phyloP scores from a whole-genome alignment of 176 grass and related monocot species.

The Areca catechu region DNA sequence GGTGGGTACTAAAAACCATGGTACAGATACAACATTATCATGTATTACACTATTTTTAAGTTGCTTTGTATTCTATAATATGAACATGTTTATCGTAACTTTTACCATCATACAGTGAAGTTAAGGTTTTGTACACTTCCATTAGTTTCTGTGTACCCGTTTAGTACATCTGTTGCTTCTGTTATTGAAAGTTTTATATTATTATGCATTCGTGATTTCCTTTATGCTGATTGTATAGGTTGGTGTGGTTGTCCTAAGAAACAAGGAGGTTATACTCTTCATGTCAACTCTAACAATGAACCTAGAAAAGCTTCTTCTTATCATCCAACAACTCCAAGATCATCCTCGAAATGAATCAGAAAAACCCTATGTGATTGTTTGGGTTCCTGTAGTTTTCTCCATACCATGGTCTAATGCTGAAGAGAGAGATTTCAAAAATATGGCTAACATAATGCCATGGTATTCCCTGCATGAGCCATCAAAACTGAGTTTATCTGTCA shows the following conservation, averaged over 20 bases:
- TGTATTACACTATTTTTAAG: no score
- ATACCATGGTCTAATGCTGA: not conserved
- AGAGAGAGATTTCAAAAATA: not conserved
- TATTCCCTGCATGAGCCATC: slow-evolving; percentile 14
- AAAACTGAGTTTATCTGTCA: slow-evolving; percentile 12
- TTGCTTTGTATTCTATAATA: no score
- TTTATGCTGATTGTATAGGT: slow-evolving; percentile 10
- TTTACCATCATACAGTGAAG: no score
- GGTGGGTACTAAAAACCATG: no score
- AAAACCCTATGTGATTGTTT: slow-evolving; percentile 10
- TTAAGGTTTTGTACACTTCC: no score
- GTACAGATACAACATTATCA: no score
- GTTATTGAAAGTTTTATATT: no score
- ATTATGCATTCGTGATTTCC: not conserved
- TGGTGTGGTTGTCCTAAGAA: slow-evolving; percentile 7
- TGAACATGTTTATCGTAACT: no score
- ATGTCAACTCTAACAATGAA: slow-evolving; percentile 3
- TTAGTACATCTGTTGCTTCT: no score
- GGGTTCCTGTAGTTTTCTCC: not conserved
- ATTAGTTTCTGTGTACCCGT: no score
- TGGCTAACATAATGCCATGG: slow-evolving; percentile 7
- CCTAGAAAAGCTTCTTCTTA: slow-evolving; percentile 16
- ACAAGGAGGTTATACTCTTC: slow-evolving; percentile 15
- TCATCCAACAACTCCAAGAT: slow-evolving; percentile 5
- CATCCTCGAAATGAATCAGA: not conserved